Base-by-base conservation (phyloP, 768 basidiomycete genomes). In the Auricularia cornea region DNA sequence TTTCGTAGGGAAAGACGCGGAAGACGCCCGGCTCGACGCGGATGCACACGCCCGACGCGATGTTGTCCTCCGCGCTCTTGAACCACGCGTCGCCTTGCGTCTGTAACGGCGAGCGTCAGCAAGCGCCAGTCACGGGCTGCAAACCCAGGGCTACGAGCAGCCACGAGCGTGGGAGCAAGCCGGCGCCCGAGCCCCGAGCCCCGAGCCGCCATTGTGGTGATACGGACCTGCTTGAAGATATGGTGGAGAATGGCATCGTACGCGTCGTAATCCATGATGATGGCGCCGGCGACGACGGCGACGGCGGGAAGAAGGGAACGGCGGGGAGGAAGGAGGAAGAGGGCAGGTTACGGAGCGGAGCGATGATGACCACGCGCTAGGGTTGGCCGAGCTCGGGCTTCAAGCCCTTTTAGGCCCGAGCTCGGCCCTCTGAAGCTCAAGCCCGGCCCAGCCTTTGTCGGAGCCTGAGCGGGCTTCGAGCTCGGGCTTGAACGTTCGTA, bases 41-140 rank as follows among this genome's bases (percentile, higher is more conserved):
- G 26, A 92, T 73, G 70, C 88, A 91, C 66, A 92, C 89, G 57
- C 90, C 90, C 0, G 86, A 87, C 63, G 88, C 84, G 60, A 90
- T 77, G 69, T 90, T 91, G 74, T 92, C 90, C 68, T 90, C 87
- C 0, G 89, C 84, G 3, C 89, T 89, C 69, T 90, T 92, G 74
- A 92, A 91, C 90, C 90, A 92, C 6, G 90, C 86, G 64, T 90
- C 89, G 2, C 86, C 84, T 70, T 90, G 88, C 1, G 90, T 91
- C 88, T 90, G 76, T 28, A 65, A 11, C 41, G 28, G 60, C 14
- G n/a, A 60, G 33, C 16, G 38, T 40, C 1, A 59, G 29, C 33
- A 11, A 44, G 20, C 16, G 48, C 62, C 59, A 12, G 2, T n/a
- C n/a, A n/a, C 23, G n/a, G n/a, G n/a, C n/a, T n/a, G n/a, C n/a